Evolutionary conservation across 2,329 filamentous ascomycete genomes (phyloP).

Genomic region (Neofusicoccum cordaticola): DNA sequence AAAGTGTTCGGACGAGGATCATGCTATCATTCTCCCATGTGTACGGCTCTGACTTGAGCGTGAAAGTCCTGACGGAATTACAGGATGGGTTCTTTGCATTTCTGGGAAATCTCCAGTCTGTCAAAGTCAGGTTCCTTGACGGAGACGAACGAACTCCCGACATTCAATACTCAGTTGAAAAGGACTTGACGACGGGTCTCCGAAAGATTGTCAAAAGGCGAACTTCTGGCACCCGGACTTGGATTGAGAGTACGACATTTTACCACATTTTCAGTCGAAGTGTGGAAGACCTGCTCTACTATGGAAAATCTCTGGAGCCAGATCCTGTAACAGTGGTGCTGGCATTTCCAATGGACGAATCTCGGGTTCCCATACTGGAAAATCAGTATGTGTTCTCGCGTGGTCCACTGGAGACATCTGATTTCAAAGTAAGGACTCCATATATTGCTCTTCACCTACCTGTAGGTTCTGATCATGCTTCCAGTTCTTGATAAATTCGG

Average conservation of each 20-base stretch:
- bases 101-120: no score
- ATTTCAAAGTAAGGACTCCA: slow-evolving; percentile 39
- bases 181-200: background rate
- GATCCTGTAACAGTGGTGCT: slow-evolving; percentile 27
- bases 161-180: no score
- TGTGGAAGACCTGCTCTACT: slow-evolving; percentile 29
- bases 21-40: slow-evolving; percentile 14
- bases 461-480: background rate
- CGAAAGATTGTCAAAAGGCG: background rate
- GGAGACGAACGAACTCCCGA: no score
- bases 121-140: no score
- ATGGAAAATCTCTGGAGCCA: no score
- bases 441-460: no score
- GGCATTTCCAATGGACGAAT: slow-evolving; percentile 45
- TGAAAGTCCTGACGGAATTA: background rate
- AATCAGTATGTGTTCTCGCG: slow-evolving; percentile 47
- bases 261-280: background rate
- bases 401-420: slow-evolving; percentile 41
- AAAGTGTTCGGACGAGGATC: slow-evolving; percentile 22
- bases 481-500: background rate
- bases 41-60: background rate
- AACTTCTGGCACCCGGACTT: background rate
- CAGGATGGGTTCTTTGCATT: no score
- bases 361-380: slow-evolving; percentile 34
- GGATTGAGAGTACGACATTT: no score